Base-by-base conservation (phyloP, 805 yeast species). In the Monosporozyma aquatica region DNA sequence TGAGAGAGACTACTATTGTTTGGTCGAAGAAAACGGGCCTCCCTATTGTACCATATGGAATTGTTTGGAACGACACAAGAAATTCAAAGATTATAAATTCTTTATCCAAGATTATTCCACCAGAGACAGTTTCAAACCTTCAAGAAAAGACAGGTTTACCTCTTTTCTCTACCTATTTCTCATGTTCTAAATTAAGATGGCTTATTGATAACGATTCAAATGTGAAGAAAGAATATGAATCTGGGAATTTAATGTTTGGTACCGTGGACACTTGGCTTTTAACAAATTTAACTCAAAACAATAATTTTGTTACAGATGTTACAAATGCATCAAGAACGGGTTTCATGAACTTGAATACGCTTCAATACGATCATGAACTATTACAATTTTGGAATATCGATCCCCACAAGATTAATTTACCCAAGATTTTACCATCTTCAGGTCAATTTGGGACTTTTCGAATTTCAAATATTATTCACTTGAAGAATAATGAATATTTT, bases 21-120 rank as follows among this genome's bases (percentile, higher is more conserved):
- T 89, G 96, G 96, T 81, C 87, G 44, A 74, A 78, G 50, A 69
- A 69, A 41, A 87, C 96, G 2, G 96, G 96, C 32, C 67, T 69
- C 50, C 94, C 95, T 4, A 74, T 87, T 43, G 74, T 80, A 58
- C 81, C 84, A 59, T 67, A 67, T 43, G 97, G 96, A 56, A 86
- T 89, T 61, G 95, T 89, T 28, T 89, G 97, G 97, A 85, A 90
- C 48, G 97, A 89, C 66, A 84, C 95, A 32, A 75, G 97, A 58
- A 90, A 95, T 32, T 66, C 83, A 8, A 76, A 71, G 15, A 72
- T 84, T 38, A 87, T 87, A 41, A 74, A 75, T 47, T 74, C 78
- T 49, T 70, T 82, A 58, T 74, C 73, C 52, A 66, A 70, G 44
- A 69, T 69, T 51, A 70, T 74, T 21, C 69, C 79, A 21, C 71